phyloP scores from a whole-genome alignment of 2,329 filamentous ascomycete species.

The Venturia carpophila region DNA sequence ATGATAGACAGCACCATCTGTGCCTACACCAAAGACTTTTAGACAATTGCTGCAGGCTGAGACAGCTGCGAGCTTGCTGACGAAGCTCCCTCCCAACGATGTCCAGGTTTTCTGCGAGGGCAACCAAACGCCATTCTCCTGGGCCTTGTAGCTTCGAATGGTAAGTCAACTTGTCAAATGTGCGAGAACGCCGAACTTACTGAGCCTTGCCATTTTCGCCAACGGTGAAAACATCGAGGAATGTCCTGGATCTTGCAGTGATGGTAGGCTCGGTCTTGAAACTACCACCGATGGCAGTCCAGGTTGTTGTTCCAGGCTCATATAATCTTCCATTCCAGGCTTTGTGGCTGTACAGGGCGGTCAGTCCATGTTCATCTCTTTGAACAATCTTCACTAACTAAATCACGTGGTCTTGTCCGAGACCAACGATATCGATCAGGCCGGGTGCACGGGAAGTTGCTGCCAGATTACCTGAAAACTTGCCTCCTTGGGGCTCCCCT shows the following conservation, averaged over 20 bases:
- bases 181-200: not conserved
- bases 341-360: not conserved
- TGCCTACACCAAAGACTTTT: constrained; percentile 21
- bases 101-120: not conserved
- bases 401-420: not conserved
- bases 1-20: constrained; percentile 7
- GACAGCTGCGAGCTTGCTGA: constrained; percentile 16
- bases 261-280: constrained; percentile 17
- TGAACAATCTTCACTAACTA: not conserved
- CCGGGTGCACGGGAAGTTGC: not conserved
- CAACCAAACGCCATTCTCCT: not conserved
- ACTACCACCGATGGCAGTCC: not conserved
- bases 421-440: constrained; percentile 2
- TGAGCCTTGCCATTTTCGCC: not conserved
- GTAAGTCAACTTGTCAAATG: not conserved
- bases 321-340: not conserved
- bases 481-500: not conserved
- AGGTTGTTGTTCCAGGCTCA: not conserved
- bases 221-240: not conserved
- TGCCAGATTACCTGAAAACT: not conserved
- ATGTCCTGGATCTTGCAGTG: constrained; percentile 16
- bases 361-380: not conserved
- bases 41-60: constrained; percentile 18
- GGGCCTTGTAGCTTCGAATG: not conserved
- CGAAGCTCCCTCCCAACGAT: constrained; percentile 4